Percentiles rank a stretch among this genome's conserved stretches.
Conservation (phyloP, 768 basidiomycete genomes). For the Lentinus tigrinus region DNA sequence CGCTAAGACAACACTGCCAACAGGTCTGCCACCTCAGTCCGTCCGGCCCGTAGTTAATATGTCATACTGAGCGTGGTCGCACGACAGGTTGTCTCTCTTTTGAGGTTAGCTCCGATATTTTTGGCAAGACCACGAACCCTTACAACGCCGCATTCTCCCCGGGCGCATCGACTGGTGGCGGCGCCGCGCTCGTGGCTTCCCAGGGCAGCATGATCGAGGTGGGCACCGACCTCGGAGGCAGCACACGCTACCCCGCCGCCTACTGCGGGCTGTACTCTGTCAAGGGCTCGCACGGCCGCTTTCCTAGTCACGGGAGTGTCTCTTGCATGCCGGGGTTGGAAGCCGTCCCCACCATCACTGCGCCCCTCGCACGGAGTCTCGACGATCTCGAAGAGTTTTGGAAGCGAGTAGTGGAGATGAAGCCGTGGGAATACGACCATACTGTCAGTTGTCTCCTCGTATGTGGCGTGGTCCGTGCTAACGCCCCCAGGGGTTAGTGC, state of each 20-base stretch:
- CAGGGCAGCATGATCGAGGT: constrained; percentile 46
- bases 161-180: constrained; percentile 54
- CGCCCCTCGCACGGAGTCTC: constrained; percentile 42
- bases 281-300: constrained; percentile 38
- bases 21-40: constrained; percentile 8
- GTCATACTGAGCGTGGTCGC: too few relatives aligned
- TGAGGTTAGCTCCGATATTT: constrained; percentile 44
- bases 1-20: constrained; percentile 44
- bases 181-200: constrained; percentile 46
- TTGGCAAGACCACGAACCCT: constrained; percentile 48
- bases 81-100: constrained; percentile 34
- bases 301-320: constrained; percentile 33
- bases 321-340: constrained; percentile 39
- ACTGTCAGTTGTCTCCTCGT: constrained; percentile 28
- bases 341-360: constrained; percentile 34
- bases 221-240: constrained; percentile 51
- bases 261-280: constrained; percentile 47
- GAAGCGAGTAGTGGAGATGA: constrained; percentile 40
- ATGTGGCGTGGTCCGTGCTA: background rate
- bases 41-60: too few relatives aligned
- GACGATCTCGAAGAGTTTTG: constrained; percentile 44
- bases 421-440: constrained; percentile 44
- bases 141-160: constrained; percentile 40
- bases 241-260: constrained; percentile 47
- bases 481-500: constrained; percentile 28